Percentiles rank a stretch among this genome's conserved stretches.
Evolutionary conservation across 176 grass and related monocot species (phyloP).

Genomic region (Triticum urartu): DNA sequence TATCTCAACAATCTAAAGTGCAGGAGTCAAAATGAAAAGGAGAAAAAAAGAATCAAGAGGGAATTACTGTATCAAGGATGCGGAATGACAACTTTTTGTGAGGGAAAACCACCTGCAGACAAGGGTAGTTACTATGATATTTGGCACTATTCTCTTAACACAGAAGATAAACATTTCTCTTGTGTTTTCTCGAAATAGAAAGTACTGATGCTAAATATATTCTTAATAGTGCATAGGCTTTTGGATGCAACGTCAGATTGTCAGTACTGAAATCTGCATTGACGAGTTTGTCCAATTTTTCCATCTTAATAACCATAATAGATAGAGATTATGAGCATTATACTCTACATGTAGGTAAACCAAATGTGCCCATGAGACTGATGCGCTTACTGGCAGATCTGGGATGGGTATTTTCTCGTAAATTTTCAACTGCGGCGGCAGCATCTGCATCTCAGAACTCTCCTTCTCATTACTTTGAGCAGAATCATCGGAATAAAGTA

Average conservation of each 20-base stretch:
- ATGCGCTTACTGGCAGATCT: slow-evolving; percentile 68
- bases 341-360: background rate
- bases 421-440: slow-evolving; percentile 86
- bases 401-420: slow-evolving; percentile 92
- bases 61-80: slow-evolving; percentile 91
- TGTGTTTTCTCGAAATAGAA: background rate
- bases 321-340: background rate
- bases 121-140: slow-evolving; percentile 10
- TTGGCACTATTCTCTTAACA: background rate
- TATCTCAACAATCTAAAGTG: too few species aligned
- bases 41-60: background rate
- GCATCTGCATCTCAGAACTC: slow-evolving; percentile 49
- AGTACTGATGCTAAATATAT: background rate
- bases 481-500: slow-evolving; percentile 76
- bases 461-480: slow-evolving; percentile 55
- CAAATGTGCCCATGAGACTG: background rate
- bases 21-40: background rate
- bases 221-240: background rate
- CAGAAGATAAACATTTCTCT: background rate
- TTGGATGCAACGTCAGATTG: background rate
- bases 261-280: background rate
- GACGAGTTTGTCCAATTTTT: background rate
- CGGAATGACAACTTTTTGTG: slow-evolving; percentile 97
- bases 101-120: slow-evolving; percentile 87
- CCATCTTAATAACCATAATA: background rate